phyloP scores from a whole-genome alignment of 306 rosid genomes.

The Astragalus glycyphyllos region DNA sequence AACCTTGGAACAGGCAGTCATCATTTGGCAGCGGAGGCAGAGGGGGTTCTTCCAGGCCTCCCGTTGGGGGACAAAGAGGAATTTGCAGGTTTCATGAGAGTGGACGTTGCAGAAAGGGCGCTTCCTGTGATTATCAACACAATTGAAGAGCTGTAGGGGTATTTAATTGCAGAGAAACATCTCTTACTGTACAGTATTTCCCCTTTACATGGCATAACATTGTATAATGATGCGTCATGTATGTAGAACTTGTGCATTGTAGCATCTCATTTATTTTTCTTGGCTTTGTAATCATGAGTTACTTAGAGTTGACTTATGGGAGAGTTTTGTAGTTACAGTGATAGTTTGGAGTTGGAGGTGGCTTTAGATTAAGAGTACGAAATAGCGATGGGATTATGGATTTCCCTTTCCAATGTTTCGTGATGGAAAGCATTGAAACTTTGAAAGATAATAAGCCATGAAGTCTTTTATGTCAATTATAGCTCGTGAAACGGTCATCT shows the following conservation, averaged over 20 bases:
- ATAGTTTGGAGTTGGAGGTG: neutral
- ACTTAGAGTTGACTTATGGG: constrained; percentile 36
- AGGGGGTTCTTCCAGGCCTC: constrained; percentile 73
- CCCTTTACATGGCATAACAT: constrained; percentile 50
- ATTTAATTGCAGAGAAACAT: constrained; percentile 47
- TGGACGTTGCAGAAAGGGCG: constrained; percentile 94
- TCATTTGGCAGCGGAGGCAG: constrained; percentile 67
- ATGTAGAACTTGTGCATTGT: constrained; percentile 55
- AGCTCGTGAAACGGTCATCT: neutral
- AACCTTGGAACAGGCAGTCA: constrained; percentile 79
- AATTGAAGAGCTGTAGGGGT: constrained; percentile 52
- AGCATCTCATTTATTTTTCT: constrained; percentile 42
- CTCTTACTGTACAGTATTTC: constrained; percentile 77
- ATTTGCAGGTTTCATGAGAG: constrained; percentile 80
- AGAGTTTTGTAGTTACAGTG: constrained; percentile 29
- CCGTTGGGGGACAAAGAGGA: constrained; percentile 77
- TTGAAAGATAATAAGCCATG: neutral
- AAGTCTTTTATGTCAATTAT: neutral
- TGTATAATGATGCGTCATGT: constrained; percentile 52
- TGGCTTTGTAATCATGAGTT: constrained; percentile 33
- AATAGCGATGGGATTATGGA: no score
- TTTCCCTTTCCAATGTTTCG: no score
- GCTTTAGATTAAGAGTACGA: neutral
- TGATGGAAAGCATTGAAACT: neutral
- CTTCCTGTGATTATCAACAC: constrained; percentile 83